Conservation (phyloP, 345 rosid genomes). For the Dipteronia dyeriana region DNA sequence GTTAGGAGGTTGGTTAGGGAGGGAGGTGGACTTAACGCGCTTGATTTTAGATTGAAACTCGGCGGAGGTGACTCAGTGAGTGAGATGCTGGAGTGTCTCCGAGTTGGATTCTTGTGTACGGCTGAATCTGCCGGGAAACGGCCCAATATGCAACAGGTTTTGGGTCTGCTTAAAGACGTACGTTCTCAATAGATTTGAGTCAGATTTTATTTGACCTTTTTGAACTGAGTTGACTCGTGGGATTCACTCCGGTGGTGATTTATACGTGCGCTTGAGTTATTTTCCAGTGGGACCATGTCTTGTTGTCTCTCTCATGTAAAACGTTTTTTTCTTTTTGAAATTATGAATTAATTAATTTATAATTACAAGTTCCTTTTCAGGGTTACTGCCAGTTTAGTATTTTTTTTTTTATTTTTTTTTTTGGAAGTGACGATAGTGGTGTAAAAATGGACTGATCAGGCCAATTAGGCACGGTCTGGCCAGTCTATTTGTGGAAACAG, state of each 20-base stretch:
- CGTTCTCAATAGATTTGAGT: constrained; percentile 31
- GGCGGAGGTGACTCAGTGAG: constrained; percentile 49
- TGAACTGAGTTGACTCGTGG: background rate
- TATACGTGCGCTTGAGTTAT: background rate
- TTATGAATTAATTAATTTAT: background rate
- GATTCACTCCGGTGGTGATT: background rate
- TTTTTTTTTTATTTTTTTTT: no score
- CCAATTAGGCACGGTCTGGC: no score
- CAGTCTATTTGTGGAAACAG: no score
- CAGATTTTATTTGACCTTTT: background rate
- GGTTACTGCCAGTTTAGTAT: no score
- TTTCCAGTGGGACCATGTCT: constrained; percentile 8
- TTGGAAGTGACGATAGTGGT: no score
- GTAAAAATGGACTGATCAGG: no score
- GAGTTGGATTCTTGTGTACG: constrained; percentile 81
- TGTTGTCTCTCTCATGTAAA: constrained; percentile 4
- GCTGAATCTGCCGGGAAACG: constrained; percentile 76
- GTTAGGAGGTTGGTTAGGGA: constrained; percentile 69
- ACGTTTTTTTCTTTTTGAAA: background rate
- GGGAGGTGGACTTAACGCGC: constrained; percentile 56
- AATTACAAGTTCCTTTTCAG: background rate
- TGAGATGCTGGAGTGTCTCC: constrained; percentile 82
- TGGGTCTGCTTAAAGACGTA: constrained; percentile 83
- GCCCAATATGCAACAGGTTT: constrained; percentile 90
- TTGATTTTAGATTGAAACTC: constrained; percentile 60